A percentile compares a stretch with the other conserved stretches of the same genome.
phyloP scores from a whole-genome alignment of 106 monocot genomes.

The Acorus calamus region DNA sequence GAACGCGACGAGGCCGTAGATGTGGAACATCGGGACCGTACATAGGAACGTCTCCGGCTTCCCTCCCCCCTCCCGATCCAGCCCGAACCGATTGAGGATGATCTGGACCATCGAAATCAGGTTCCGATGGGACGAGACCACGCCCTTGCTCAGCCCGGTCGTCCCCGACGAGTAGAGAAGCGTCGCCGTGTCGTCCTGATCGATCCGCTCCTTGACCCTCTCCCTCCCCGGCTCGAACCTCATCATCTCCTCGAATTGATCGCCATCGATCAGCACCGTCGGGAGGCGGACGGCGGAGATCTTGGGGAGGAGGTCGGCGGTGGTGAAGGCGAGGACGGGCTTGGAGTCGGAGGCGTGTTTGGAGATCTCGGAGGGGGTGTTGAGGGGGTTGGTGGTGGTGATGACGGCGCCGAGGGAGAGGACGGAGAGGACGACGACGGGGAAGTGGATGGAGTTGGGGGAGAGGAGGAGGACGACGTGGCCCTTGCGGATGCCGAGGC shows the following conservation, averaged over 20 bases:
- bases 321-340: slow-evolving; percentile 57
- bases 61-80: slow-evolving; percentile 18
- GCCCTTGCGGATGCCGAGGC: slow-evolving; percentile 38
- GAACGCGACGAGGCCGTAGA: slow-evolving; percentile 89
- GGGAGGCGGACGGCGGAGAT: slow-evolving; percentile 24
- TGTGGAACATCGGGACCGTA: slow-evolving; percentile 98
- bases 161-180: slow-evolving; percentile 92
- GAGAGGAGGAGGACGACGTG: slow-evolving; percentile 74
- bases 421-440: slow-evolving; percentile 71
- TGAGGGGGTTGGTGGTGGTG: slow-evolving; percentile 93
- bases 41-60: slow-evolving; percentile 64
- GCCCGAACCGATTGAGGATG: slow-evolving; percentile 51
- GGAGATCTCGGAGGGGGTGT: slow-evolving; percentile 71
- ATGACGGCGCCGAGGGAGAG: slow-evolving; percentile 77
- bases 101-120: slow-evolving; percentile 81
- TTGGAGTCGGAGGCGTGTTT: slow-evolving; percentile 52
- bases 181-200: slow-evolving; percentile 61
- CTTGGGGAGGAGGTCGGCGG: slow-evolving; percentile 43
- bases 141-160: slow-evolving; percentile 80
- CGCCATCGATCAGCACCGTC: too few species aligned
- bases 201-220: slow-evolving; percentile 10
- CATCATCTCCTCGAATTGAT: slow-evolving; percentile 23
- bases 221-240: not conserved
- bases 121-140: slow-evolving; percentile 72
- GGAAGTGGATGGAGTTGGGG: slow-evolving; percentile 78